Base-by-base conservation (phyloP, 2,329 filamentous ascomycete species). In the Chrysoporthe austroafricana region DNA sequence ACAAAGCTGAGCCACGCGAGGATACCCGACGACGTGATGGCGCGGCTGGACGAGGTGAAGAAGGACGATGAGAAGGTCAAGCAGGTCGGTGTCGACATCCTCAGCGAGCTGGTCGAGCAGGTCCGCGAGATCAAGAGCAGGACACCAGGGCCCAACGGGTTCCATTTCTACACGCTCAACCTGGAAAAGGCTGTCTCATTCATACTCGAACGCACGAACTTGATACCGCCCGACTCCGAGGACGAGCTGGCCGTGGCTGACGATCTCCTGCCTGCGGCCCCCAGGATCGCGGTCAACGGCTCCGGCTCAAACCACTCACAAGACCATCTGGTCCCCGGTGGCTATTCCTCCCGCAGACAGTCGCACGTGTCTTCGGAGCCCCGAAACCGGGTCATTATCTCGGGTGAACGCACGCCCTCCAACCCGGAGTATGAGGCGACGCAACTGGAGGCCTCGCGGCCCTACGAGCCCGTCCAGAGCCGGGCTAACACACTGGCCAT, bases 111-210 rank as follows among this genome's bases (percentile, higher is more conserved):
- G 60, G 87, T 98, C 18, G 88, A 93, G 71, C 87, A 89, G 74
- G 87, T 98, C 76, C 92, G 91, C 72, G 73, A 84, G 66, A 82
- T 90, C 71, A 88, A 88, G 74, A 81, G 77, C 75, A 81, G 82
- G 72, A 85, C 82, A 0, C 82, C 83, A 13, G 85, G 86, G 3
- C 90, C 88, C 26, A 85, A 89, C 73, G 96, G 96, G 6, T 97
- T 97, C 79, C 96, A 99, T 77, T 98, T 99, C 80, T 99, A 97
- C 79, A 98, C 96, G 0, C 83, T 99, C 63, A 99, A 99, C 76
- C 83, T 98, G 43, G 95, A 98, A 78, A 99, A 98, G 80, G 92
- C 94, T 0, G 94, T 99, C 2, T 93, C 94, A 0, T 96, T 97
- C 74, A 95, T 98, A 70, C 80, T 98, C 0, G 94, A 98, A 81